Conservation (phyloP, 108 stramenopile genomes). For the Chaetoceros muelleri region DNA sequence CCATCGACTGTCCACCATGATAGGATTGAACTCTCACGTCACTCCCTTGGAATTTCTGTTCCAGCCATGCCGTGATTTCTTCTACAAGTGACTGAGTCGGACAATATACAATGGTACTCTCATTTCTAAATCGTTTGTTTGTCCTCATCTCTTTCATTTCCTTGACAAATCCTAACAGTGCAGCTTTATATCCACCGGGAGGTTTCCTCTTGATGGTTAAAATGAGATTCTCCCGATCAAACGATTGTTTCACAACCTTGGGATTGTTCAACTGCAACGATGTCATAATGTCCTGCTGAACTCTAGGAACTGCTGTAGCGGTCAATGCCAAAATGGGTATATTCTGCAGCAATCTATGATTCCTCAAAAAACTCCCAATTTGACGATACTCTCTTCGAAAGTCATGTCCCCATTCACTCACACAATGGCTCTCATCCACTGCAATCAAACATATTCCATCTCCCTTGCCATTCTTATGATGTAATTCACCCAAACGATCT, state of each 20-base stretch:
- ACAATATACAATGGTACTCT: conserved; percentile 72
- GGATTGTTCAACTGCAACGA: conserved; percentile 47
- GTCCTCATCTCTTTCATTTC: conserved; percentile 5
- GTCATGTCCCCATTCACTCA: conserved; percentile 91
- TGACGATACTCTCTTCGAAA: conserved; percentile 80
- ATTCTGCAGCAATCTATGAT: conserved; percentile 18
- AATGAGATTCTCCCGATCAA: conserved; percentile 87
- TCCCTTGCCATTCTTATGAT: conserved; percentile 7
- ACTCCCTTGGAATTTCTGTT: conserved; percentile 10
- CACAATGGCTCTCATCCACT: conserved; percentile 93
- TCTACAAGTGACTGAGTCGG: conserved; percentile 47
- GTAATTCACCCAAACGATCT: conserved; percentile 31
- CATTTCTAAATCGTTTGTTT: not conserved
- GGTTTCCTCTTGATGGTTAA: conserved; percentile 56
- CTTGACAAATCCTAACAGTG: conserved; percentile 31
- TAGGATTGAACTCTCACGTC: conserved; percentile 26
- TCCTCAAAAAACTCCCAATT: conserved; percentile 44
- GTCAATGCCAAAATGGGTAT: conserved; percentile 86
- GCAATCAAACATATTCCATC: conserved; percentile 77
- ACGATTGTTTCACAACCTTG: conserved; percentile 42
- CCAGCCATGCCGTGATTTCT: conserved; percentile 23
- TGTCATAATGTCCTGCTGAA: conserved; percentile 54
- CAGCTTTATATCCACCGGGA: conserved; percentile 21
- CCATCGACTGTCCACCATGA: conserved; percentile 76
- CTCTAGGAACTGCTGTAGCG: conserved; percentile 87